A percentile compares a stretch with the other conserved stretches of the same genome.
Conservation (phyloP, 192 early-diverging fungal genomes). For the Piromyces sp. region DNA sequence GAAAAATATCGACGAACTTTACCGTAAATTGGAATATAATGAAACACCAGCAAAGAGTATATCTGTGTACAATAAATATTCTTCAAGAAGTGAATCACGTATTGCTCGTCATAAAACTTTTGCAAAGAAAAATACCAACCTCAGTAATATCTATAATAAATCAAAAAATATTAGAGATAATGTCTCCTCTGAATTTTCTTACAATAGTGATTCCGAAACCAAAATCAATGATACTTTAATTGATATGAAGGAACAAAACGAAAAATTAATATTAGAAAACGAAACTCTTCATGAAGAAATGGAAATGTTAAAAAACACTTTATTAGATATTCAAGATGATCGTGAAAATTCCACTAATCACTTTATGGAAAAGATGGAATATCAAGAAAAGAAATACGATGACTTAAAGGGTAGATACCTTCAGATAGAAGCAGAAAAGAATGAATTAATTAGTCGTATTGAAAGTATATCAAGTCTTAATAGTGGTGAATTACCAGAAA, state of each 20-base stretch:
- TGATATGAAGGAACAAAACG: not conserved
- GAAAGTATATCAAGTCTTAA: not conserved
- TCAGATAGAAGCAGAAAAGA: not conserved
- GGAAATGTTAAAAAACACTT: not conserved
- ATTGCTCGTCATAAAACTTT: not conserved
- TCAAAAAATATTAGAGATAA: not conserved
- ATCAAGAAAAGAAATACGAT: not conserved
- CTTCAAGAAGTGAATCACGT: not conserved
- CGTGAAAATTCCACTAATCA: not conserved
- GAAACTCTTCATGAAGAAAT: not conserved
- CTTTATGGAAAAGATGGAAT: not conserved
- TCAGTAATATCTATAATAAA: not conserved
- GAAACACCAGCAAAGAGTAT: not conserved
- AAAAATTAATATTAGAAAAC: not conserved
- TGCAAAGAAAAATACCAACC: not conserved
- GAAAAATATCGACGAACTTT: not conserved
- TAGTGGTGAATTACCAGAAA: not conserved
- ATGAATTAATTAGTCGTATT: not conserved
- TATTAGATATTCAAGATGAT: not conserved
- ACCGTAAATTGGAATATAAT: not conserved
- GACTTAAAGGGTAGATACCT: not conserved
- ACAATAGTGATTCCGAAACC: not conserved
- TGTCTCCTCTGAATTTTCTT: not conserved
- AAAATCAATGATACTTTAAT: not conserved
- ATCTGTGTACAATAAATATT: not conserved